phyloP scores from a whole-genome alignment of 108 stramenopile genomes.

The Pseudonitzschia multiseries region DNA sequence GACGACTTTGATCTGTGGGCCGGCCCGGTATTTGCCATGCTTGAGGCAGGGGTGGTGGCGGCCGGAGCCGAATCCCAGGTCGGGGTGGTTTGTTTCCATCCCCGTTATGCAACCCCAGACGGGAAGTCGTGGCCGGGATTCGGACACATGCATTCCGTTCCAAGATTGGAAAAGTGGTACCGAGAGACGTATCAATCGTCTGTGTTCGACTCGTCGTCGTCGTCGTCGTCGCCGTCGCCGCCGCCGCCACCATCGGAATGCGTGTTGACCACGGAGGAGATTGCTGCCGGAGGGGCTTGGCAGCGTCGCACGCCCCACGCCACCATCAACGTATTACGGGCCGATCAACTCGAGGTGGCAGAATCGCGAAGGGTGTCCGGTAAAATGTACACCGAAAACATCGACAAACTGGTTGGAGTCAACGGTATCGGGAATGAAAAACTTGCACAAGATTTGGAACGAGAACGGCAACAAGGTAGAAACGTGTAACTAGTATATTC shows the following conservation, averaged over 20 bases:
- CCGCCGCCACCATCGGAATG: too few species aligned
- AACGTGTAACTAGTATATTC: too few species aligned
- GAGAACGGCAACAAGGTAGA: conserved; percentile 41
- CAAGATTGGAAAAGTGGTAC: conserved; percentile 72
- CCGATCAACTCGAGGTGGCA: conserved; percentile 76
- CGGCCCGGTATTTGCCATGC: conserved; percentile 79
- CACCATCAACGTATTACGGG: conserved; percentile 76
- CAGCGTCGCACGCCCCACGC: conserved; percentile 82
- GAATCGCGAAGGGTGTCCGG: conserved; percentile 58
- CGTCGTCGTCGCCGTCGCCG: too few species aligned
- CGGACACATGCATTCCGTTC: conserved; percentile 85
- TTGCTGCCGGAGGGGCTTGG: conserved; percentile 84
- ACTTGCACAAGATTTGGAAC: conserved; percentile 54
- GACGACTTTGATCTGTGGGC: conserved; percentile 68
- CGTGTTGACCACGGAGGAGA: conserved; percentile 46
- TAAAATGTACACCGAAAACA: conserved; percentile 65
- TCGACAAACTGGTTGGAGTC: conserved; percentile 41
- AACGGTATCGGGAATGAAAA: conserved; percentile 55
- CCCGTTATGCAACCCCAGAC: conserved; percentile 69
- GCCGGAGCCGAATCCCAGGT: conserved; percentile 58
- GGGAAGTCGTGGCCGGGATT: conserved; percentile 81
- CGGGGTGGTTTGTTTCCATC: conserved; percentile 86
- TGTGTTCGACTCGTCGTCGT: too few species aligned
- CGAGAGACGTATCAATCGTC: too few species aligned
- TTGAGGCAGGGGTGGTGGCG: conserved; percentile 72